Conservation (phyloP, 495 filamentous ascomycete genomes). For the Aspergillus nidulans region DNA sequence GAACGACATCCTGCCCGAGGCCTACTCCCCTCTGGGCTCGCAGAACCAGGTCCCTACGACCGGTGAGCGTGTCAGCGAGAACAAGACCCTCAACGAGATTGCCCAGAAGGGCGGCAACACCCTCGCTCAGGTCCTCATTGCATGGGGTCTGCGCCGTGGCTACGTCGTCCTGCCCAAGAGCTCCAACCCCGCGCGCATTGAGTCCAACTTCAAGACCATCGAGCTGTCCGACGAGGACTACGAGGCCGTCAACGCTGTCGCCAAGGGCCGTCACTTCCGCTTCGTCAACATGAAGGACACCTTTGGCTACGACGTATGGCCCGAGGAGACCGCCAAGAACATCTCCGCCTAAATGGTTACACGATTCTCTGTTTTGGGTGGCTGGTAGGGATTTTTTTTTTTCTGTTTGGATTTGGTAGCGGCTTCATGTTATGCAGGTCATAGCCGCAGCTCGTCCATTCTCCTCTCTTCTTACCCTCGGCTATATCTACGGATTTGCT, state of each 20-base stretch:
- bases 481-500: background rate
- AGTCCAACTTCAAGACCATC: conserved; percentile 63
- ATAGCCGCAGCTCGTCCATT: conserved; percentile 10
- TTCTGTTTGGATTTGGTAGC: background rate
- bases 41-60: conserved; percentile 59
- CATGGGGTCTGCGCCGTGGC: conserved; percentile 67
- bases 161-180: conserved; percentile 71
- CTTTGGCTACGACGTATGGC: conserved; percentile 52
- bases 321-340: conserved; percentile 41
- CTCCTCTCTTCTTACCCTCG: background rate
- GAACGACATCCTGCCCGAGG: conserved; percentile 66
- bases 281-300: conserved; percentile 82
- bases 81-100: conserved; percentile 56
- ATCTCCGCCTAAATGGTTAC: conserved; percentile 28
- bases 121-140: conserved; percentile 61
- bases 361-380: background rate
- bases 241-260: conserved; percentile 55
- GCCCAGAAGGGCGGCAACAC: conserved; percentile 61
- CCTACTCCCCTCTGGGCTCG: conserved; percentile 72
- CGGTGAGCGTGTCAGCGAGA: conserved; percentile 56
- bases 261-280: conserved; percentile 56
- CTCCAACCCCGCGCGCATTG: conserved; percentile 58
- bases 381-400: background rate
- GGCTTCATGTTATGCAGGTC: conserved; percentile 31
- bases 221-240: conserved; percentile 51